These are phyloP conservation scores for Pelargonium fulgidum DNA, from an alignment of 441 rosid species.

Conservation along the genomic window DNA sequence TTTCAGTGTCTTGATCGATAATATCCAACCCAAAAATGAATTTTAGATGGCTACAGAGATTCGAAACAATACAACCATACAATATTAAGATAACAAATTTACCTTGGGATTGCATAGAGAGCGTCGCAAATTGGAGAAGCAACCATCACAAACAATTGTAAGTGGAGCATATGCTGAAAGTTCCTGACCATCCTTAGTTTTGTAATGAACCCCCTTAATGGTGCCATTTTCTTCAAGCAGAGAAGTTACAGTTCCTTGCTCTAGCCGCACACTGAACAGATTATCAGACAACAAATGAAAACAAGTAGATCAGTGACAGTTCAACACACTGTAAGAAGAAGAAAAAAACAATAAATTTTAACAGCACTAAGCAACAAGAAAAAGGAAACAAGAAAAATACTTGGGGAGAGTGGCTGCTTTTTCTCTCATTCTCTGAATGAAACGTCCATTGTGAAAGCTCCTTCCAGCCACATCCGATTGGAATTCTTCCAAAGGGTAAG, in stretches of 20 bases:
- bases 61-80: too few relatives aligned
- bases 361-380: neutral
- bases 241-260: conserved; percentile 27
- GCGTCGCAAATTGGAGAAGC: conserved; percentile 21
- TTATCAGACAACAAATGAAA: neutral
- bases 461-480: conserved; percentile 18
- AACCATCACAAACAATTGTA: conserved; percentile 15
- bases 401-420: conserved; percentile 13
- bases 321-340: neutral
- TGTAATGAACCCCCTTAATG: conserved; percentile 24
- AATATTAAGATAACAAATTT: neutral
- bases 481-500: conserved; percentile 19
- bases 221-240: conserved; percentile 24
- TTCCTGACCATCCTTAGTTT: conserved; percentile 18
- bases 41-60: neutral
- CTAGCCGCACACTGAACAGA: conserved; percentile 15
- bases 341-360: neutral
- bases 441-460: conserved; percentile 21
- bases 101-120: conserved; percentile 17
- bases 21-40: neutral
- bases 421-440: conserved; percentile 22
- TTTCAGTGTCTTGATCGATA: neutral
- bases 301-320: neutral
- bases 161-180: conserved; percentile 18
- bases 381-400: neutral